Evolutionary conservation across 495 filamentous ascomycete species (phyloP), one percentile per base, ranked within the genome.

Genomic region (Talaromyces liani): DNA sequence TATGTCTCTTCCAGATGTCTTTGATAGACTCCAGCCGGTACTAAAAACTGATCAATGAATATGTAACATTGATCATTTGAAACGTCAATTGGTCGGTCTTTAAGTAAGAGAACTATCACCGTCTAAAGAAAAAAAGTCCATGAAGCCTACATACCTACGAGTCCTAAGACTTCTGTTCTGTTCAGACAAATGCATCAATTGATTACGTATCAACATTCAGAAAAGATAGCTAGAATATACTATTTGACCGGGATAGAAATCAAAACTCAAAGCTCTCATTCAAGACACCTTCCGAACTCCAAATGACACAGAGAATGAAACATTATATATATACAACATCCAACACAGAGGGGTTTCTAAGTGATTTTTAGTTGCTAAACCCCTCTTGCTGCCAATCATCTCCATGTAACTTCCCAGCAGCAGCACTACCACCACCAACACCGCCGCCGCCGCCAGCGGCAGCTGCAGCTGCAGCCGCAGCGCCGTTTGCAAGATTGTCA

Each of bases 301-400:
- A 49, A 22, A 18, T 49, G 45, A 49, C n/a, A 49, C 24, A 31
- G 8, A 29, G 24, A 56, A 56, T 29, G 24, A 56, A 56, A 24
- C 12, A 58, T 34, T 53, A 58, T 58, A 58, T 58, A 58, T 58
- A 58, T 27, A 58, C 14, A 58, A 58, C 29, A 31, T 31, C 6
- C 7, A 60, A 61, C 41, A 22, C 41, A n/a, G 60, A 39, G 4
- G 27, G 27, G 27, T 1, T 27, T 27, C 4, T 27, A 5, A 27
- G 27, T 27, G 6, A 58, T 24, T 24, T n/a, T 3, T 1, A 69
- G 61, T 72, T 71, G 27, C 53, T 29, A 61, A 88, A 88, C 3
- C 81, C 82, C 63, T 85, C 84, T 67, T 84, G 81, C 70, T 86
- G 83, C 85, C 85, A 88, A 60, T 85, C 82, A 61, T 83, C 81